phyloP scores from a whole-genome alignment of 2,329 filamentous ascomycete genomes.

The Magnaporthiopsis incrustans region DNA sequence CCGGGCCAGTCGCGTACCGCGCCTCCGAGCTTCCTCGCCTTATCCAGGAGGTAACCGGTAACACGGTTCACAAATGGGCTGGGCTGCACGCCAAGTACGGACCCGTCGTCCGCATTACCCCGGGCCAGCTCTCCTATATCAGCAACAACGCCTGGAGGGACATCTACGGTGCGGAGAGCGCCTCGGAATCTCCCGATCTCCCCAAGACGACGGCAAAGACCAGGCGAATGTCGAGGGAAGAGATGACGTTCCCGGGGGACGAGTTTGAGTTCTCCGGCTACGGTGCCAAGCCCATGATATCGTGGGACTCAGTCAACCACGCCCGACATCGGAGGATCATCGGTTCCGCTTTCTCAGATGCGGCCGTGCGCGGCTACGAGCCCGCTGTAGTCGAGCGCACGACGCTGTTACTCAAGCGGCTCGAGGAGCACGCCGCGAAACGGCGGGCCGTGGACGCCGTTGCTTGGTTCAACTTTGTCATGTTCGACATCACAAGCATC shows the following conservation, averaged over 20 bases:
- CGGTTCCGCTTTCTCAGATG: constrained; percentile 20
- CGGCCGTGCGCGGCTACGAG: constrained; percentile 18
- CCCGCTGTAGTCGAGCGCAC: constrained; percentile 14
- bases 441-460: constrained; percentile 13
- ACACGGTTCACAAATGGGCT: too few relatives aligned
- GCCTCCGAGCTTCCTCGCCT: too few relatives aligned
- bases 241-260: constrained; percentile 6
- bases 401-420: constrained; percentile 13
- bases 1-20: neutral
- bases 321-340: constrained; percentile 16
- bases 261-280: constrained; percentile 13
- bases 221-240: neutral
- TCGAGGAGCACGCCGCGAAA: constrained; percentile 19
- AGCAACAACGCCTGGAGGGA: constrained; percentile 25
- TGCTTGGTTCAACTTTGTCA: constrained; percentile 20
- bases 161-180: constrained; percentile 23
- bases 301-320: constrained; percentile 11
- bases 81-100: constrained; percentile 1
- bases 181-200: neutral
- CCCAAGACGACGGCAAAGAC: neutral
- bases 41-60: too few relatives aligned
- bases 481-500: constrained; percentile 15
- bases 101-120: neutral
- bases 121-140: constrained; percentile 21
- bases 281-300: constrained; percentile 10